Conservation (phyloP, 257 asterid species). For the Marsdenia floribunda region DNA sequence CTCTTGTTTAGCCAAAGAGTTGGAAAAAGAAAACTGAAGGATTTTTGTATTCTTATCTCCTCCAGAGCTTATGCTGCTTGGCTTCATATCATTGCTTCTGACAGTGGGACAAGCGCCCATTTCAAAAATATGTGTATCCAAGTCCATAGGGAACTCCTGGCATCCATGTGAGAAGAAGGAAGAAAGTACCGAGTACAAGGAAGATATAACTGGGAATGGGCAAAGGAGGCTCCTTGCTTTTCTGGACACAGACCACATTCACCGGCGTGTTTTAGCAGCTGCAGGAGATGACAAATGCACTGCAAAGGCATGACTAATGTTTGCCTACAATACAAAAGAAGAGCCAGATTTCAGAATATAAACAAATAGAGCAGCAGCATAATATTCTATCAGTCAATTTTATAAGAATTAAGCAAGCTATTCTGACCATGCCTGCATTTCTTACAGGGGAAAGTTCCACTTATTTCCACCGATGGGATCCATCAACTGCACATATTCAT, state of each 20-base stretch:
- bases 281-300: slow-evolving; percentile 44
- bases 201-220: slow-evolving; percentile 9
- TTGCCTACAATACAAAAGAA: neutral
- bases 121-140: slow-evolving; percentile 50
- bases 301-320: slow-evolving; percentile 30
- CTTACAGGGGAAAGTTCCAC: slow-evolving; percentile 53
- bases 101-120: slow-evolving; percentile 40
- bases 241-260: slow-evolving; percentile 11
- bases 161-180: slow-evolving; percentile 55
- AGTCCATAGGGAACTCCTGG: slow-evolving; percentile 49
- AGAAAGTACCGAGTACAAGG: slow-evolving; percentile 23
- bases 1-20: neutral
- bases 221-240: slow-evolving; percentile 26
- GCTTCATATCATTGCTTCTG: slow-evolving; percentile 64
- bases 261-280: slow-evolving; percentile 40
- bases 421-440: neutral
- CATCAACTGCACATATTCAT: slow-evolving; percentile 80
- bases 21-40: neutral
- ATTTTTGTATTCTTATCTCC: neutral
- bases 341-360: neutral
- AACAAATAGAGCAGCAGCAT: neutral
- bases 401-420: neutral
- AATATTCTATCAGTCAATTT: neutral
- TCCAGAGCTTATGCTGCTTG: slow-evolving; percentile 79
- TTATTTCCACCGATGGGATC: slow-evolving; percentile 62